Evolutionary conservation across 2,329 filamentous ascomycete species (phyloP).

Genomic region (Hortaea werneckii): DNA sequence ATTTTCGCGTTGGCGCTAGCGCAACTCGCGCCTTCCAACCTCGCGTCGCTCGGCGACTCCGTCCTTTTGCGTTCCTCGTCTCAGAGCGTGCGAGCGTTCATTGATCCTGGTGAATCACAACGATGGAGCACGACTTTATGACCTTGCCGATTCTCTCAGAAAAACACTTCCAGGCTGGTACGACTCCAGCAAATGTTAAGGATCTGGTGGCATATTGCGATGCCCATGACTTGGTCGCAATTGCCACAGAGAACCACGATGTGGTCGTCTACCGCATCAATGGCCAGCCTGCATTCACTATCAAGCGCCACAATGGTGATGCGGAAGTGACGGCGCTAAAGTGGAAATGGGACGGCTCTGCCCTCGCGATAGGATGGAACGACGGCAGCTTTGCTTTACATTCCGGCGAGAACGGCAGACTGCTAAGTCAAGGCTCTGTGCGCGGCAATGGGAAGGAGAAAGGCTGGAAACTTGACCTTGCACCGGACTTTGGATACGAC

Average conservation of each 20-base stretch:
- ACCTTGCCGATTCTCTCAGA: slow-evolving; percentile 33
- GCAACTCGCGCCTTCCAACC: not conserved
- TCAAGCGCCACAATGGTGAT: slow-evolving; percentile 29
- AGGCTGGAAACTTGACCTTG: slow-evolving; percentile 14
- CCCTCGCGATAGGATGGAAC: slow-evolving; percentile 70
- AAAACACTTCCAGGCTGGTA: slow-evolving; percentile 46
- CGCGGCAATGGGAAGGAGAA: slow-evolving; percentile 5
- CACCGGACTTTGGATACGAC: slow-evolving; percentile 7
- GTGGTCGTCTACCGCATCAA: slow-evolving; percentile 70
- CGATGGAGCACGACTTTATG: no score
- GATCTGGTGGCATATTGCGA: slow-evolving; percentile 66
- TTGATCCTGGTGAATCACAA: no score
- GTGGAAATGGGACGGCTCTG: slow-evolving; percentile 39
- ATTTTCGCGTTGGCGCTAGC: not conserved
- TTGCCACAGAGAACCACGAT: slow-evolving; percentile 51
- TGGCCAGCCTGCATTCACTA: slow-evolving; percentile 57
- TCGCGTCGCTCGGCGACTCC: not conserved
- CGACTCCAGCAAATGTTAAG: slow-evolving; percentile 31
- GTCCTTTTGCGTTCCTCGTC: no score
- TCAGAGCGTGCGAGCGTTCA: no score
- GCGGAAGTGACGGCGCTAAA: slow-evolving; percentile 27
- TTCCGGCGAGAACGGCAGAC: slow-evolving; percentile 26
- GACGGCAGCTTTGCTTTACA: slow-evolving; percentile 50
- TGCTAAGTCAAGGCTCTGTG: slow-evolving; percentile 3
- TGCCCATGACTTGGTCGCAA: slow-evolving; percentile 70